phyloP scores from a whole-genome alignment of 2,329 filamentous ascomycete genomes.

The Aspergillus sp. region DNA sequence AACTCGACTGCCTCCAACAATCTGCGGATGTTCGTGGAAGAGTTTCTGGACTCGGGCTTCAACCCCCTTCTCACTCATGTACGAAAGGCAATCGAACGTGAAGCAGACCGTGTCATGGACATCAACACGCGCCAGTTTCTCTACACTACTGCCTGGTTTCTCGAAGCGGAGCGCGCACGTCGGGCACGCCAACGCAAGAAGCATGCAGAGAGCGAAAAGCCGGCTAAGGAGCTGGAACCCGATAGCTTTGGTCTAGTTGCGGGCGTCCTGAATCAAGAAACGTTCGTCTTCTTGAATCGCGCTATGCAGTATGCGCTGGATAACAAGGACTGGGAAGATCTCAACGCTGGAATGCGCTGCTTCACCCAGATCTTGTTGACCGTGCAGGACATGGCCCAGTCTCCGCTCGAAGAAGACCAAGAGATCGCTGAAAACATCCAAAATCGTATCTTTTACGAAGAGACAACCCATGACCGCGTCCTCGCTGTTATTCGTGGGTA shows the following conservation, averaged over 20 bases:
- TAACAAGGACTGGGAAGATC: slow-evolving; percentile 81
- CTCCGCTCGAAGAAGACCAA: slow-evolving; percentile 84
- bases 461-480: slow-evolving; percentile 86
- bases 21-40: slow-evolving; percentile 79
- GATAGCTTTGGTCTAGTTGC: slow-evolving; percentile 86
- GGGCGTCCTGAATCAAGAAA: slow-evolving; percentile 89
- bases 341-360: slow-evolving; percentile 87
- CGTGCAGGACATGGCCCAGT: slow-evolving; percentile 87
- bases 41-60: slow-evolving; percentile 93
- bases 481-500: slow-evolving; percentile 79
- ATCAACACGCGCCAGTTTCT: slow-evolving; percentile 85
- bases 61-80: slow-evolving; percentile 86
- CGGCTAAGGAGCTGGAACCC: slow-evolving; percentile 59
- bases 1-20: slow-evolving; percentile 73
- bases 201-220: slow-evolving; percentile 50
- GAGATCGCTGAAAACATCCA: slow-evolving; percentile 98
- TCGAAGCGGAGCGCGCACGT: slow-evolving; percentile 78
- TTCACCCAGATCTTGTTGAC: slow-evolving; percentile 93
- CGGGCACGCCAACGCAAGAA: slow-evolving; percentile 61
- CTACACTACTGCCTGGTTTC: slow-evolving; percentile 89
- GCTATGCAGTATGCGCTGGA: slow-evolving; percentile 78
- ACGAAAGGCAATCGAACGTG: slow-evolving; percentile 85
- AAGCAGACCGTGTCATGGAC: slow-evolving; percentile 76
- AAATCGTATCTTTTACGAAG: slow-evolving; percentile 97
- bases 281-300: slow-evolving; percentile 83